Conservation (phyloP, 23 red algal genomes). For the Cyanidiococcus yangmingshanensis region DNA sequence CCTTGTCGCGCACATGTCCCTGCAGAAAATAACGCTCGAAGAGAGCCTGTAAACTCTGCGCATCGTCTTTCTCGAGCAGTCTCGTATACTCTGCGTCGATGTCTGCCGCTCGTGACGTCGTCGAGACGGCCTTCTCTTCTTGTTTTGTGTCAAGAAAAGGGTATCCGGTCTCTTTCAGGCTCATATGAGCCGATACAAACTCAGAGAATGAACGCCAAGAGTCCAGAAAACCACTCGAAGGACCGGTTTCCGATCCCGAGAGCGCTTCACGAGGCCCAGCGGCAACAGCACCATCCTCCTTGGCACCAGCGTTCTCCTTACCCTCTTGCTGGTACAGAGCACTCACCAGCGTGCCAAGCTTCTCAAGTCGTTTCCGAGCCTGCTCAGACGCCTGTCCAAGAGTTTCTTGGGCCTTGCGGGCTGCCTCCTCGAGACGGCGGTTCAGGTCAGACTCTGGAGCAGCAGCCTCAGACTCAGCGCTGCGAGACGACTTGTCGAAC, state of each 20-base stretch:
- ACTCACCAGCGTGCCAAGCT: not conserved
- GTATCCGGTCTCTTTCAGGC: not conserved
- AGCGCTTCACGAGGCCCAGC: not conserved
- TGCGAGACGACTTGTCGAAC: too few relatives aligned
- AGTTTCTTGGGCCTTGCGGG: conserved; percentile 3
- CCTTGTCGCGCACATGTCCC: not conserved
- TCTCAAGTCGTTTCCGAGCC: not conserved
- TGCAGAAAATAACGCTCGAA: conserved; percentile 1
- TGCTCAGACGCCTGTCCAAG: not conserved
- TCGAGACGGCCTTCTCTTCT: not conserved
- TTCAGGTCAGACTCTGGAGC: not conserved
- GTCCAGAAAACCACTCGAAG: not conserved
- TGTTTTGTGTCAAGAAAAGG: not conserved
- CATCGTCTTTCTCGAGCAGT: not conserved
- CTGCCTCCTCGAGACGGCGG: not conserved
- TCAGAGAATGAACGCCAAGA: not conserved
- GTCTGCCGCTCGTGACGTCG: not conserved
- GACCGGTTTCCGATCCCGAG: too few relatives aligned
- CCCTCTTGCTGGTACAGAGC: not conserved
- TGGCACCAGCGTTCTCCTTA: not conserved
- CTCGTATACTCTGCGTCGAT: not conserved
- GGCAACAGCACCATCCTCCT: not conserved
- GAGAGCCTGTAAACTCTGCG: not conserved
- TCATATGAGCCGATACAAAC: not conserved
- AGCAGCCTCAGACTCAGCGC: too few relatives aligned